phyloP scores from a whole-genome alignment of 2,329 filamentous ascomycete genomes.

The Cercospora janseana region DNA sequence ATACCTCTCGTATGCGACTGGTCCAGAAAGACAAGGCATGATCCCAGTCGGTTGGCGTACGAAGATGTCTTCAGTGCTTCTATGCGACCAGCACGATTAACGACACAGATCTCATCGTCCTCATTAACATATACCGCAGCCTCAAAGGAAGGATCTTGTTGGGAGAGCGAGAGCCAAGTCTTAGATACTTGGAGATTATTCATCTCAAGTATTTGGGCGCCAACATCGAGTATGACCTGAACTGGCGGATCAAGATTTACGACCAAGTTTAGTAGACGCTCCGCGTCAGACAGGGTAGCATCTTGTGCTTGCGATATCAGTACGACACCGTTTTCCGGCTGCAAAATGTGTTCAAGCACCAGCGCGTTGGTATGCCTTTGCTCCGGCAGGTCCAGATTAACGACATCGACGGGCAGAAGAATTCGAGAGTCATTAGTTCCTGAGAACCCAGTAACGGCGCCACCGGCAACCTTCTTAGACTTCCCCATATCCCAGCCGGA shows the following conservation, averaged over 20 bases:
- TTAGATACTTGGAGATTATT: constrained; percentile 56
- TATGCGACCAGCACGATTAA: constrained; percentile 49
- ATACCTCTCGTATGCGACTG: constrained; percentile 69
- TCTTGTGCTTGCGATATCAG: constrained; percentile 13
- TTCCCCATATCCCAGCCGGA: constrained; percentile 66
- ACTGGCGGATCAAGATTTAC: constrained; percentile 42
- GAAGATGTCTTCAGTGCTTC: constrained; percentile 59
- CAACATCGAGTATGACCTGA: constrained; percentile 67
- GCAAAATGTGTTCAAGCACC: constrained; percentile 60
- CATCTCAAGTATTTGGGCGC: constrained; percentile 66
- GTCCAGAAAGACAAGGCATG: constrained; percentile 67
- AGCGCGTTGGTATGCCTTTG: constrained; percentile 65
- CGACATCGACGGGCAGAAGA: constrained; percentile 61
- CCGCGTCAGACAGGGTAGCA: constrained; percentile 19
- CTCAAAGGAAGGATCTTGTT: constrained; percentile 30
- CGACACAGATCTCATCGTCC: constrained; percentile 54
- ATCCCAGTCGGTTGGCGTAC: constrained; percentile 55
- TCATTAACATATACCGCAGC: constrained; percentile 60
- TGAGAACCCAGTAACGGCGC: constrained; percentile 65
- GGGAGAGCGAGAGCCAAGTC: constrained; percentile 55
- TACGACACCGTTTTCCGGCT: constrained; percentile 47
- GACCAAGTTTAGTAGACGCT: constrained; percentile 49
- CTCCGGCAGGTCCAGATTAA: constrained; percentile 58
- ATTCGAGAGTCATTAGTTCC: constrained; percentile 66
- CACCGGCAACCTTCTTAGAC: constrained; percentile 46